Conservation (phyloP, 345 rosid genomes). For the Mercurialis annua region DNA sequence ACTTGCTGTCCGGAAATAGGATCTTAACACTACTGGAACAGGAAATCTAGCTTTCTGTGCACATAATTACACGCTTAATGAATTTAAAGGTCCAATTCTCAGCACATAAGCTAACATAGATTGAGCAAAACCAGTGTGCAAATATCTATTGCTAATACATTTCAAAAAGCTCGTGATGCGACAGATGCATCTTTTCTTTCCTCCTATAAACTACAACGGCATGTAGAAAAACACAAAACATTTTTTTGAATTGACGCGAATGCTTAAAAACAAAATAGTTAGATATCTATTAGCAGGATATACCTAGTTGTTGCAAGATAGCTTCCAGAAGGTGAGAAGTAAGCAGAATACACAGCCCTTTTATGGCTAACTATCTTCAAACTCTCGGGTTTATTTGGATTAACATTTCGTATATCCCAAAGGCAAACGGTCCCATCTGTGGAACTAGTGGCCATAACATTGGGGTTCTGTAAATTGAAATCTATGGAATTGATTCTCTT, state of each 20-base stretch:
- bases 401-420: slow-evolving; percentile 77
- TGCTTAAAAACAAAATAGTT: background rate
- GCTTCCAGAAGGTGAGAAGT: slow-evolving; percentile 83
- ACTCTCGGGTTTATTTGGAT: slow-evolving; percentile 32
- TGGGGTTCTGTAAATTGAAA: slow-evolving; percentile 54
- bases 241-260: background rate
- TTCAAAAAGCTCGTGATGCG: too few species aligned
- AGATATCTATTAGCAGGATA: too few species aligned
- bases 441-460: slow-evolving; percentile 77
- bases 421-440: slow-evolving; percentile 69
- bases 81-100: too few species aligned
- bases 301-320: slow-evolving; percentile 79
- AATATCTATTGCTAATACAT: too few species aligned
- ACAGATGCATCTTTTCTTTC: too few species aligned
- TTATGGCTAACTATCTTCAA: slow-evolving; percentile 42
- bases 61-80: too few species aligned
- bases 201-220: too few species aligned
- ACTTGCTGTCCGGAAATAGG: background rate
- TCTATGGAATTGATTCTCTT: slow-evolving; percentile 71
- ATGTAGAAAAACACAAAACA: background rate
- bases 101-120: too few species aligned
- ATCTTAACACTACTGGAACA: too few species aligned
- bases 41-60: too few species aligned
- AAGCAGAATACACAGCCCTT: slow-evolving; percentile 72
- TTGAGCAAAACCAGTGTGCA: too few species aligned